These are phyloP conservation scores for Venturia pyrina DNA, from an alignment of 2,329 filamentous ascomycete species.

Conservation along the genomic window DNA sequence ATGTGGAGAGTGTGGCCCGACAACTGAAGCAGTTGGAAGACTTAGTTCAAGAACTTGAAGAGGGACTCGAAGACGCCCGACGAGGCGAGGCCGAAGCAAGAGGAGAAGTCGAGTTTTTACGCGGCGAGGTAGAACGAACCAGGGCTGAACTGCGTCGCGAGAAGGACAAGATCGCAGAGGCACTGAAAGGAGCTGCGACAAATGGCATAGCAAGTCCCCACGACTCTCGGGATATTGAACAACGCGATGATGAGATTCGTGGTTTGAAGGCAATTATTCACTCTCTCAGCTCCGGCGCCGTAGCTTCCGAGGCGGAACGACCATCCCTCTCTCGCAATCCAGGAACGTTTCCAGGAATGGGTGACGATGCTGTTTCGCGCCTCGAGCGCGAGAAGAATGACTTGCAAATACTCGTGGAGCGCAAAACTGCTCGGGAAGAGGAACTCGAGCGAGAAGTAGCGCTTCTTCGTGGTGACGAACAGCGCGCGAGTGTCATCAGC, in stretches of 20 bases:
- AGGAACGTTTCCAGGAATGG: conserved; percentile 18
- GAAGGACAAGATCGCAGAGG: conserved; percentile 66
- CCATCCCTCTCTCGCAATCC: conserved; percentile 22
- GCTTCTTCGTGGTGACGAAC: conserved; percentile 30
- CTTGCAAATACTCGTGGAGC: conserved; percentile 61
- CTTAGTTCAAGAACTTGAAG: conserved; percentile 90
- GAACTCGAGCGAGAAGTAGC: conserved; percentile 79
- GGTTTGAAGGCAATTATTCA: conserved; percentile 97
- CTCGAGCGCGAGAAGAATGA: conserved; percentile 75
- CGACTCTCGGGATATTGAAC: conserved; percentile 65
- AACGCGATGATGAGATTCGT: conserved; percentile 94
- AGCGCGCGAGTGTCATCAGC: conserved; percentile 44
- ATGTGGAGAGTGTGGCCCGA: conserved; percentile 81
- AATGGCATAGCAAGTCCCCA: conserved; percentile 24
- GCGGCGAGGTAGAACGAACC: conserved; percentile 88
- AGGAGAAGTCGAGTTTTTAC: conserved; percentile 88
- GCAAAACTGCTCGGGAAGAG: conserved; percentile 65
- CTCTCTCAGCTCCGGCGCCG: conserved; percentile 71
- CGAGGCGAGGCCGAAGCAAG: conserved; percentile 91
- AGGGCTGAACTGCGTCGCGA: conserved; percentile 80
- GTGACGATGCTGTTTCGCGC: conserved; percentile 50
- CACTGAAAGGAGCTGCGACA: conserved; percentile 43
- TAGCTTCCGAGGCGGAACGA: conserved; percentile 17
- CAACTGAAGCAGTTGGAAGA: conserved; percentile 95
- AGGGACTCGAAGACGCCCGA: conserved; percentile 88